Base-by-base conservation (phyloP, 495 filamentous ascomycete genomes). In the Aspergillus bridgeri region DNA sequence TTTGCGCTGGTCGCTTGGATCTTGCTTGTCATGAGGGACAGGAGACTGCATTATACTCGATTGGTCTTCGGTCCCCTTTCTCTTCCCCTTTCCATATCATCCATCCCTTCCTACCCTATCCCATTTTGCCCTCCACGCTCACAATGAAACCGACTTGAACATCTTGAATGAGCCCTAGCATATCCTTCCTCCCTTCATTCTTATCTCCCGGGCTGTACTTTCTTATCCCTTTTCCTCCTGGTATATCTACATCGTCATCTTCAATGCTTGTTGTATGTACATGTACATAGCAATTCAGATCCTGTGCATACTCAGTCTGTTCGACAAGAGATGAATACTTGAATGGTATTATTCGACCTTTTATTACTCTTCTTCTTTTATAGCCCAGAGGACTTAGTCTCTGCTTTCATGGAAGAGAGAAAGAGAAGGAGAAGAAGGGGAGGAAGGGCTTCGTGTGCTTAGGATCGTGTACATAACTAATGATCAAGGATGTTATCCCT, bases 21-120 rank as follows among this genome's bases (percentile, higher is more conserved):
- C 46, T 21, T 29, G 6, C 11, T 43, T 9, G 8, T 33, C 29
- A 33, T 6, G 29, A 33, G 8, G n/a, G n/a, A n/a, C n/a, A n/a
- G n/a, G n/a, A n/a, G 25, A 27, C 4, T 27, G 25, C 25, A 7
- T 27, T 27, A 7, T 27, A 7, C 7, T 27, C 25, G 42, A 13
- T 6, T 52, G 20, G 50, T 48, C 20, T 48, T 52, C 15, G 23
- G 25, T 59, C 15, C 42, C 2, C 42, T 42, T 59, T 24, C 15
- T 21, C 18, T 29, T 48, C 3, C 25, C 42, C 22, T 19, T 42
- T 53, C 53, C 42, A 17, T 54, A 18, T 38, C 23, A 13, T 48
- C 8, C 18, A n/a, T n/a, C n/a, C n/a, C n/a, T n/a, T n/a, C n/a
- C 22, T 49, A 25, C 7, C 25, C 25, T 27, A 27, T 27, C 25